Conservation (phyloP, 2,329 filamentous ascomycete species). For the Colletotrichum agaves region DNA sequence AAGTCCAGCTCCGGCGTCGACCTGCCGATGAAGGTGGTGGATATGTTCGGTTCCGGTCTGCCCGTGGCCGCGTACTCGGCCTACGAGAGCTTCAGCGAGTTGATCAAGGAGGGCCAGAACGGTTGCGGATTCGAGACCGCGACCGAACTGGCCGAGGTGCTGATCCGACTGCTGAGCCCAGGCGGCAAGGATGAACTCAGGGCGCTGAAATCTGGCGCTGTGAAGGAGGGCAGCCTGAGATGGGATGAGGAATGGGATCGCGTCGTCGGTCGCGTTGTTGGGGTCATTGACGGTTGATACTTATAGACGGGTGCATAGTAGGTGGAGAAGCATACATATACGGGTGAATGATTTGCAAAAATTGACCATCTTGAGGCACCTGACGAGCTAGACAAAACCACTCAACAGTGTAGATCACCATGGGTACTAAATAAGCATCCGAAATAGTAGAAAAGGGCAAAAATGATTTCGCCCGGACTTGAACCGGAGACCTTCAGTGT, state of each 20-base stretch:
- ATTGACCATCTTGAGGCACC: no score
- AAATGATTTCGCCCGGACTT: slow-evolving; percentile 38
- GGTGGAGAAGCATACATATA: neutral
- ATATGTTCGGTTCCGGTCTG: slow-evolving; percentile 96
- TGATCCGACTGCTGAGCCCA: slow-evolving; percentile 72
- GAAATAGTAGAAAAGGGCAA: neutral
- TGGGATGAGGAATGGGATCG: slow-evolving; percentile 96
- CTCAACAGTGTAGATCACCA: neutral
- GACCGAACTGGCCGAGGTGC: slow-evolving; percentile 69
- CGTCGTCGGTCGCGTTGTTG: slow-evolving; percentile 79
- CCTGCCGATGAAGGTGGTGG: slow-evolving; percentile 98
- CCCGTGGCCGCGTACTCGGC: slow-evolving; percentile 88
- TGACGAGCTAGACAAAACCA: neutral
- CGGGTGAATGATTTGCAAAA: neutral
- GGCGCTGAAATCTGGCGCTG: slow-evolving; percentile 74
- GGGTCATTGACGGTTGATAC: slow-evolving; percentile 48
- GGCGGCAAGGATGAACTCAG: slow-evolving; percentile 64
- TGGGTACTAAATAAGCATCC: neutral
- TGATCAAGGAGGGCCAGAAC: slow-evolving; percentile 89
- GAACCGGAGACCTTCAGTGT: slow-evolving; percentile 45
- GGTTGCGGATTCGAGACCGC: slow-evolving; percentile 85
- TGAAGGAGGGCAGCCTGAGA: slow-evolving; percentile 77
- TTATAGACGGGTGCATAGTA: no score
- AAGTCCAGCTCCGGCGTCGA: slow-evolving; percentile 95
- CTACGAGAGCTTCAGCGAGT: slow-evolving; percentile 89